Evolutionary conservation across 768 basidiomycete genomes (phyloP).

Genomic region (Boletus vermiculosoides): DNA sequence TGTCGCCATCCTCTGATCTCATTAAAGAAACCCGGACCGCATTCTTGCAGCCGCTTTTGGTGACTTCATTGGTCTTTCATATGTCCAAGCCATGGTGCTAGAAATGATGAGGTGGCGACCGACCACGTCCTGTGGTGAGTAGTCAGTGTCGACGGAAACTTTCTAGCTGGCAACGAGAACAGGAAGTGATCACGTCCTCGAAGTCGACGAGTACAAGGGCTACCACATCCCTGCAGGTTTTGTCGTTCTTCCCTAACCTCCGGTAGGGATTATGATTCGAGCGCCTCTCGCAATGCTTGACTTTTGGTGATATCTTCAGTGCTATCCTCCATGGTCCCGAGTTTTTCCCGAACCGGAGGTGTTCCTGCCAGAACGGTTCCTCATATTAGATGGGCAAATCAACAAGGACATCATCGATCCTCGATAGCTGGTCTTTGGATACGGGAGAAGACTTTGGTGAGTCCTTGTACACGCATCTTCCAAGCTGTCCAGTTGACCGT

Average conservation of each 20-base stretch:
- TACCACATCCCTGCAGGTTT: not conserved
- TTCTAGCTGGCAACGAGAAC: not conserved
- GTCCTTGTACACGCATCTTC: not conserved
- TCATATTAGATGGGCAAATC: slow-evolving; percentile 4
- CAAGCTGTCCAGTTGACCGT: not conserved
- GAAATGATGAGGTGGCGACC: slow-evolving; percentile 10
- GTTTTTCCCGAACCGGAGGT: slow-evolving; percentile 53
- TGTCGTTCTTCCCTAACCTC: slow-evolving; percentile 3
- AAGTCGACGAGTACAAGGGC: slow-evolving; percentile 5
- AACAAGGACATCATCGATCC: slow-evolving; percentile 2
- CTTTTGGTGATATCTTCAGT: slow-evolving; percentile 6
- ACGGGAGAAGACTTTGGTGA: slow-evolving; percentile 5
- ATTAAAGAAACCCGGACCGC: not conserved
- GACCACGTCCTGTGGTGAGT: slow-evolving; percentile 1
- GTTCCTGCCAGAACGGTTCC: slow-evolving; percentile 54
- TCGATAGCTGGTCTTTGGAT: slow-evolving; percentile 3
- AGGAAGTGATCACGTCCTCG: slow-evolving; percentile 2
- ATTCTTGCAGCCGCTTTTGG: not conserved
- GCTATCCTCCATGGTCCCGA: slow-evolving; percentile 52
- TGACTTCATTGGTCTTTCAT: not conserved
- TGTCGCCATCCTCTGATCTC: not conserved
- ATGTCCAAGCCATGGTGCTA: slow-evolving; percentile 6
- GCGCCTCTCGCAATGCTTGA: not conserved
- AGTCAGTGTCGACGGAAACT: too few species aligned
- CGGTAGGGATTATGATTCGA: not conserved